Conservation (phyloP, 2,329 filamentous ascomycete species). For the Pestalotiopsis sp. region DNA sequence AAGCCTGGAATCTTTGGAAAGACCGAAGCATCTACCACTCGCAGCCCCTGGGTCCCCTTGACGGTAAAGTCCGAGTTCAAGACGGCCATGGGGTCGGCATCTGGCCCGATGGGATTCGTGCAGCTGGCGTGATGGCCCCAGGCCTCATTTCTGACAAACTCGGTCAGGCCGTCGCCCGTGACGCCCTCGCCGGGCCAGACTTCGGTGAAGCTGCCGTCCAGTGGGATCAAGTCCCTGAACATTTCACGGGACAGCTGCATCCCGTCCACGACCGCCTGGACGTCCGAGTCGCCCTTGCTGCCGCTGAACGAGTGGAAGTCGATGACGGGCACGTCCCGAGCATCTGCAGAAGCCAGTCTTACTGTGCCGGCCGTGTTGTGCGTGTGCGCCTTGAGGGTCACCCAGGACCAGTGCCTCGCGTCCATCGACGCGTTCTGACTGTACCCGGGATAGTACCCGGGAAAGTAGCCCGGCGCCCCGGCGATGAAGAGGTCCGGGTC, state of each 20-base stretch:
- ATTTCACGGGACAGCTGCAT: constrained; percentile 10
- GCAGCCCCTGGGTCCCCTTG: constrained; percentile 49
- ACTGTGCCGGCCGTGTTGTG: constrained; percentile 57
- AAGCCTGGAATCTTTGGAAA: constrained; percentile 49
- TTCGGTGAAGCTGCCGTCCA: constrained; percentile 7
- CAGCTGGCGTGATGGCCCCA: constrained; percentile 60
- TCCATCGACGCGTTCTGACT: constrained; percentile 17
- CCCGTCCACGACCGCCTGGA: constrained; percentile 40
- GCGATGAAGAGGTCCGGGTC: constrained; percentile 21
- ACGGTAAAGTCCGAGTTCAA: constrained; percentile 57
- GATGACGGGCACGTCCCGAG: constrained; percentile 53
- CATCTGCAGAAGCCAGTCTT: constrained; percentile 52
- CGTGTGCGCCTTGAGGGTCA: constrained; percentile 39
- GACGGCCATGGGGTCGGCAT: constrained; percentile 53
- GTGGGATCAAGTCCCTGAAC: constrained; percentile 6
- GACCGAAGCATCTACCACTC: constrained; percentile 57
- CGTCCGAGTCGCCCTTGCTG: constrained; percentile 31
- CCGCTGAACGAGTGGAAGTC: constrained; percentile 59
- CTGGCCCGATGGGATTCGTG: constrained; percentile 55
- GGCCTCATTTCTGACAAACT: constrained; percentile 40
- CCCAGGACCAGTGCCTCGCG: constrained; percentile 30
- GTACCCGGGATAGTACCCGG: constrained; percentile 21
- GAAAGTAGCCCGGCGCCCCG: constrained; percentile 19
- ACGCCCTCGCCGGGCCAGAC: constrained; percentile 3
- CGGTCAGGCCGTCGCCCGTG: constrained; percentile 26